Evolutionary conservation across 2,329 filamentous ascomycete species (phyloP).

Genomic region (Neonectria magnoliae): DNA sequence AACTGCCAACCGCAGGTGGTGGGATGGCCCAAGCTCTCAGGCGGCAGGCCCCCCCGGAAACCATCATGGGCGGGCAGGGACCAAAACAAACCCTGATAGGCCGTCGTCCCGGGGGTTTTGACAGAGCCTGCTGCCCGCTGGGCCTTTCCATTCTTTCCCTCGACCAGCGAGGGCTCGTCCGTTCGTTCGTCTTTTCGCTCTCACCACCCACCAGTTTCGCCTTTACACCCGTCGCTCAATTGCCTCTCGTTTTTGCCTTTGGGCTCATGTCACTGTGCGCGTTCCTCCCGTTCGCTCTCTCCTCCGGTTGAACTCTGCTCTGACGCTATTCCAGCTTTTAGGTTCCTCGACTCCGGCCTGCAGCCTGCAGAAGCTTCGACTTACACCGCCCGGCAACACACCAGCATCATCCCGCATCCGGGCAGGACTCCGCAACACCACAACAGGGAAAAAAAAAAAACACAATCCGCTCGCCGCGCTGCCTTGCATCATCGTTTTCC

Average conservation of each 20-base stretch:
- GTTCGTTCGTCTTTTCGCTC: background rate
- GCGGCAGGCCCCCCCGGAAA: constrained; percentile 30
- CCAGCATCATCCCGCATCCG: constrained; percentile 37
- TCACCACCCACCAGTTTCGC: background rate
- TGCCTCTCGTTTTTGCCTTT: background rate
- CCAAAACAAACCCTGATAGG: constrained; percentile 34
- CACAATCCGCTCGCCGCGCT: constrained; percentile 14
- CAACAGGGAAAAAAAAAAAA: constrained; percentile 1
- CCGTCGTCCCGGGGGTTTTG: background rate
- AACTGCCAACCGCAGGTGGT: background rate
- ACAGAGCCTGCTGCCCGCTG: constrained; percentile 1
- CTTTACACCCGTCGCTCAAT: background rate
- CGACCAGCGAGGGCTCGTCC: background rate
- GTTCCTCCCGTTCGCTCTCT: background rate
- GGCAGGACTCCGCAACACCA: constrained; percentile 20
- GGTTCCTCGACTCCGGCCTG: constrained; percentile 20
- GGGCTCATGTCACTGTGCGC: constrained; percentile 4
- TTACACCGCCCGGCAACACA: constrained; percentile 43
- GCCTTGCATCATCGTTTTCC: background rate
- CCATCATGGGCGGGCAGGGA: constrained; percentile 27
- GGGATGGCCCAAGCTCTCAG: constrained; percentile 28
- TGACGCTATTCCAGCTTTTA: constrained; percentile 23
- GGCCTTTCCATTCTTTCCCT: constrained; percentile 2
- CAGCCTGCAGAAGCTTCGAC: constrained; percentile 38
- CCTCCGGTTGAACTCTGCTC: constrained; percentile 15